Base-by-base conservation (phyloP, 495 filamentous ascomycete genomes). In the Entonaema liquescens region DNA sequence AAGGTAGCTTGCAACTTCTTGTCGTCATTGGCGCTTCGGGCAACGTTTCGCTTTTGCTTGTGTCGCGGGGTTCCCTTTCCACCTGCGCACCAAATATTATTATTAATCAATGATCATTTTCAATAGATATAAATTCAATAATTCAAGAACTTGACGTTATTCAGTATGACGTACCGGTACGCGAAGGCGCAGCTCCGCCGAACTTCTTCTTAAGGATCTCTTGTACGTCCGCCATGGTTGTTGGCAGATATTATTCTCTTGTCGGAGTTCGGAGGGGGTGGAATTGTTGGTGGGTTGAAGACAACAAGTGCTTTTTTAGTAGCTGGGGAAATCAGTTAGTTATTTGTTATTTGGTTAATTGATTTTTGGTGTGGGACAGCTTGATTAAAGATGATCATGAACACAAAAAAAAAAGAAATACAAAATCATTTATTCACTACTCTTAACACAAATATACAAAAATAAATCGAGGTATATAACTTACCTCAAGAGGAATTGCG, bases 51-150 rank as follows among this genome's bases (percentile, higher is more conserved):
- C 93, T 98, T 98, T 80, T 96, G 89, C 87, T 97, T 97, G 86
- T 96, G 89, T 83, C 95, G 87, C 76, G 95, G 96, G 70, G 95
- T 98, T 75, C 95, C 95, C 89, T 98, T 99, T 85, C 95, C 95
- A 83, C 95, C 55, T 71, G 15, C 49, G 49, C 26, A 53, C 12
- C 15, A 53, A 13, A 13, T 15, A 53, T n/a, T 28, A 28, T 15
- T 55, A 66, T 74, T 60, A 67, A 67, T 67, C 29, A 55, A 47
- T 59, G 57, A 56, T 63, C 5, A 15, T 53, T 5, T 29, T 29
- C 29, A 26, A 33, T 6, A 47, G 19, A 21, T 40, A 62, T n/a
- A n/a, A n/a, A n/a, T n/a, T n/a, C 59, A 47, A 62, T 52, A 13
- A n/a, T 33, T 29, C n/a, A 42, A 64, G 26, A 17, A 47, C 11